Evolutionary conservation across 495 filamentous ascomycete genomes (phyloP).

Genomic region (Neurospora sp.): DNA sequence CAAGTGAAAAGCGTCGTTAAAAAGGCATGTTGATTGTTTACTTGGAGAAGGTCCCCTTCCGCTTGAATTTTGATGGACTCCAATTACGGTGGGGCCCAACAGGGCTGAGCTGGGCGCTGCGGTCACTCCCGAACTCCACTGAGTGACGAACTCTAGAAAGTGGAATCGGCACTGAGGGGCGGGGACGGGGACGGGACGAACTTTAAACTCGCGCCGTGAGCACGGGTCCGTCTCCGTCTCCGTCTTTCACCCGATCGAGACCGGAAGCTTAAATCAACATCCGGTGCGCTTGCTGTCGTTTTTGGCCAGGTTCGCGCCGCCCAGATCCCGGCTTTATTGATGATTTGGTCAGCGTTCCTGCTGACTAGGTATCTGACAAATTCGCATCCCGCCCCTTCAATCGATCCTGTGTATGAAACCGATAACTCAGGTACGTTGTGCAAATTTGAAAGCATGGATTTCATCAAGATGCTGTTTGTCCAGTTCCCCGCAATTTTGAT

Average conservation of each 20-base stretch:
- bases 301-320: neutral
- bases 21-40: neutral
- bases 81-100: neutral
- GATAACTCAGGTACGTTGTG: neutral
- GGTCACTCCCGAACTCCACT: neutral
- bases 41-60: neutral
- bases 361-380: neutral
- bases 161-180: neutral
- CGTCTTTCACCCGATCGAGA: neutral
- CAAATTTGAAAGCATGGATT: neutral
- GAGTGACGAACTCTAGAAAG: neutral
- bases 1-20: neutral
- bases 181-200: neutral
- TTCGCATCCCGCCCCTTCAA: neutral
- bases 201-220: neutral
- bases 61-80: neutral
- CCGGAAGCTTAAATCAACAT: neutral
- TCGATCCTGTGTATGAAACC: neutral
- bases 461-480: neutral
- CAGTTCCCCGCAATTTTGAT: neutral
- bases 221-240: neutral
- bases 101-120: neutral
- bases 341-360: neutral
- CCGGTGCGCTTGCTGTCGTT: neutral
- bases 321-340: neutral